Conservation (phyloP, 1,284 basidiomycete genomes). For the Singerocomus inundabilis region DNA sequence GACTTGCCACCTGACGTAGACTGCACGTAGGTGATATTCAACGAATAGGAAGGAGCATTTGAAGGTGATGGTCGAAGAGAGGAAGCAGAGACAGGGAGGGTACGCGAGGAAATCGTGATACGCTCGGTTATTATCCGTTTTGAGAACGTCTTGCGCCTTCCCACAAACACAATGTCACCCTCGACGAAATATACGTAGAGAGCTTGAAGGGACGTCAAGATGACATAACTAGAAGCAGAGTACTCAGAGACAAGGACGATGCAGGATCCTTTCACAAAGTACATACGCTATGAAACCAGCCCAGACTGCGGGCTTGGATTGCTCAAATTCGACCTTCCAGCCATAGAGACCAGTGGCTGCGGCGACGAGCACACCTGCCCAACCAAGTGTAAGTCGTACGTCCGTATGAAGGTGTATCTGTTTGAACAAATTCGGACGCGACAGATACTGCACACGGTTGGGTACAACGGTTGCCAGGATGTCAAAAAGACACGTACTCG, state of each 20-base stretch:
- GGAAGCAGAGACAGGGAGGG: constrained; percentile 44
- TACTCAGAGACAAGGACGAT: constrained; percentile 1
- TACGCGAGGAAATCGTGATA: constrained; percentile 69
- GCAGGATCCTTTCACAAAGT: constrained; percentile 1
- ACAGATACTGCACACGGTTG: constrained; percentile 59
- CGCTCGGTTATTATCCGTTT: constrained; percentile 85
- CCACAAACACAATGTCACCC: constrained; percentile 76
- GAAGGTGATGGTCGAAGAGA: constrained; percentile 23
- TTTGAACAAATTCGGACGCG: constrained; percentile 78
- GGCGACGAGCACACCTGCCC: constrained; percentile 79
- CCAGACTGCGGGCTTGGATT: constrained; percentile 78
- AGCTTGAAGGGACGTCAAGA: constrained; percentile 68
- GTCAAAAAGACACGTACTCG: constrained; percentile 55
- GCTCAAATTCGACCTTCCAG: constrained; percentile 82
- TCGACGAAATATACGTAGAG: constrained; percentile 82
- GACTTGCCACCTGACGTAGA: constrained; percentile 77
- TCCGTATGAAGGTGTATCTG: constrained; percentile 85
- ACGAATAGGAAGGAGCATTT: constrained; percentile 57
- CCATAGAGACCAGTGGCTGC: constrained; percentile 80
- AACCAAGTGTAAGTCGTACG: constrained; percentile 80
- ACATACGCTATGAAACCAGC: constrained; percentile 73
- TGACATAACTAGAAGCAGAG: constrained; percentile 55
- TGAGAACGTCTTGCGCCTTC: constrained; percentile 80
- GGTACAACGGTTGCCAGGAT: neutral
- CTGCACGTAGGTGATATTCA: constrained; percentile 66